Percentiles rank a stretch among this genome's conserved stretches.
Evolutionary conservation across 352 stramenopile species (phyloP).

Genomic region (Achlya hypogyna): DNA sequence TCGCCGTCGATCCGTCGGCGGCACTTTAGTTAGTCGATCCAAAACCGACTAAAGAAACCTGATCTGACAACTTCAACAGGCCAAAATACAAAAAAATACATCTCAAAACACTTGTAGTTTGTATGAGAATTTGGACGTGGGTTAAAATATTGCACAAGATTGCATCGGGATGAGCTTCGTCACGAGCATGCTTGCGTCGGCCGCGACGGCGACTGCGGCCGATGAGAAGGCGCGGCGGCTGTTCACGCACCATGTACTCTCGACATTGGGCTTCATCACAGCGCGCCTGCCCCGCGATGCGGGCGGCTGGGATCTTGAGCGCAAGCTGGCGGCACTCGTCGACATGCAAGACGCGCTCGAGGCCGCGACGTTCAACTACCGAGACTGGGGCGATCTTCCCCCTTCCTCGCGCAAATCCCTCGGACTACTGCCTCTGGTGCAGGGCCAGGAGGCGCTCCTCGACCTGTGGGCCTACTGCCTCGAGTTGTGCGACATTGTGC

Average conservation of each 20-base stretch:
- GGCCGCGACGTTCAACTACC: constrained; percentile 65
- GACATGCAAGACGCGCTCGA: constrained; percentile 56
- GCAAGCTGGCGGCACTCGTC: constrained; percentile 55
- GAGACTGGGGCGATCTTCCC: constrained; percentile 40
- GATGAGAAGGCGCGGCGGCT: constrained; percentile 3
- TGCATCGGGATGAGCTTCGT: constrained; percentile 12
- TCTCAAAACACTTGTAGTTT: not conserved
- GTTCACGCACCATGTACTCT: constrained; percentile 13
- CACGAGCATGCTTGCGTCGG: constrained; percentile 15
- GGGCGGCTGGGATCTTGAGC: constrained; percentile 71
- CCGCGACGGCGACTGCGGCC: not conserved
- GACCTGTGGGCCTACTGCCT: constrained; percentile 75
- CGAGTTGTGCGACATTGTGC: constrained; percentile 73
- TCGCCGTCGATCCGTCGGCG: no score
- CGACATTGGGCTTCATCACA: not conserved
- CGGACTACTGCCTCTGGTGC: constrained; percentile 40
- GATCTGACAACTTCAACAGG: no score
- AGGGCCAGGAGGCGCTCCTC: constrained; percentile 59
- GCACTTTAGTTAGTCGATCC: no score
- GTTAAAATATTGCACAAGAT: not conserved
- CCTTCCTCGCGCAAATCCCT: not conserved
- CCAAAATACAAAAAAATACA: no score
- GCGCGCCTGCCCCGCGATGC: constrained; percentile 26
- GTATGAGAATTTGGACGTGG: not conserved
- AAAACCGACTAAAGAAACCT: no score